Evolutionary conservation across 805 yeast genomes (phyloP).

Genomic region (Danielozyma ontarioensis): DNA sequence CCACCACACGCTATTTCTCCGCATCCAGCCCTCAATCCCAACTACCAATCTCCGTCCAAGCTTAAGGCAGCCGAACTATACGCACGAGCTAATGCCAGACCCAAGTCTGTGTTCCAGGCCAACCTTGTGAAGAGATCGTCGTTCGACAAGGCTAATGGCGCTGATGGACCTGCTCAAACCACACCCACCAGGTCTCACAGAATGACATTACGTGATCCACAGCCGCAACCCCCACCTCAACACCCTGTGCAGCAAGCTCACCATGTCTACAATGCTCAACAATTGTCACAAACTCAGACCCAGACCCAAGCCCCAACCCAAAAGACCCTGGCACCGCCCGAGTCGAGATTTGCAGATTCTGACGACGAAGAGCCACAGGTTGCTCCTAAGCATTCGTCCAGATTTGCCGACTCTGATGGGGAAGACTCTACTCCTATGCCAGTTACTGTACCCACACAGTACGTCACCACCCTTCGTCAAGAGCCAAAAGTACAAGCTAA

Average conservation of each 20-base stretch:
- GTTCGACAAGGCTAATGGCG: constrained; percentile 43
- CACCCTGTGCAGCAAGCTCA: background rate
- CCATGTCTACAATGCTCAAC: constrained; percentile 21
- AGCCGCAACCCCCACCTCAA: no score
- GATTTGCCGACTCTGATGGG: constrained; percentile 9
- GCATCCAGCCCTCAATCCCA: constrained; percentile 36
- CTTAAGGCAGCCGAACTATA: constrained; percentile 48
- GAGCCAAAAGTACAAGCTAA: background rate
- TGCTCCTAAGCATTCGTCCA: background rate
- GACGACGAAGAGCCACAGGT: constrained; percentile 23
- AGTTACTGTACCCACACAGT: background rate
- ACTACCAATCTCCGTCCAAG: constrained; percentile 36
- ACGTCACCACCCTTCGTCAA: background rate
- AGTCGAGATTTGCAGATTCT: constrained; percentile 24
- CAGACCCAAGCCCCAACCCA: background rate
- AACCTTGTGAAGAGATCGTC: constrained; percentile 47
- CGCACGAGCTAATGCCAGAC: constrained; percentile 45
- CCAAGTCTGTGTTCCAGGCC: constrained; percentile 34
- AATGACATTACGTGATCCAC: constrained; percentile 6
- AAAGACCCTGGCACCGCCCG: constrained; percentile 8
- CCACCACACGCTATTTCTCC: constrained; percentile 33
- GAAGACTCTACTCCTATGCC: background rate
- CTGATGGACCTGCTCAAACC: constrained; percentile 8
- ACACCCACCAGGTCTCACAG: constrained; percentile 2
- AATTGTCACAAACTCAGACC: constrained; percentile 14